Base-by-base conservation (phyloP, 1,284 basidiomycete genomes). In the Cyathus olla region DNA sequence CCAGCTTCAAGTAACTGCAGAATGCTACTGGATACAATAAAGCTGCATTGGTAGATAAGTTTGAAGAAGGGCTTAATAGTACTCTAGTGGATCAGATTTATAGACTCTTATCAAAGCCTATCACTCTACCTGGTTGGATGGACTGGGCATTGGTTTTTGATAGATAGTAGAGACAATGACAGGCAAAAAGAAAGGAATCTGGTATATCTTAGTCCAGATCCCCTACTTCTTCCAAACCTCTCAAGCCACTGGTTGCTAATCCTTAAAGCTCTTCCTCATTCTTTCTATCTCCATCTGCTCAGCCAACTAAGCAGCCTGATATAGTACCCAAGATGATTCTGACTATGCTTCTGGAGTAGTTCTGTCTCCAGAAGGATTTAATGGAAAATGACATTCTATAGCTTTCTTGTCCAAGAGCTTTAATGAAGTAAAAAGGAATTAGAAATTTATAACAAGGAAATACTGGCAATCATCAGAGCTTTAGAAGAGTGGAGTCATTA, bases 371-470 rank as follows among this genome's bases (percentile, higher is more conserved):
- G 19, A 63, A 40, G 62, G 78, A 53, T 15, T 44, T 0, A 67
- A 78, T 50, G 68, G 69, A 3, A n/a, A 40, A 60, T 4, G 72
- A 72, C 74, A 78, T 31, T 68, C 74, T 3, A 54, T 73, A 24
- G 69, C 68, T 15, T 78, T 67, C 61, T 44, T 71, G 1, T 80
- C 75, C 0, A 68, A 77, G 55, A 31, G 67, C 0, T 60, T 83
- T 15, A 68, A 67, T 27, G 59, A 64, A 37, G 57, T 66, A 6
- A 70, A 81, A 68, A 47, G 69, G 1, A 87, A 87, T 60, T 88
- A 86, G 68, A 80, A 22, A 81, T 83, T 37, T 78, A 84, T 64
- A 80, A 89, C 64, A 73, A 79, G 57, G 84, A 88, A 72, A 57
- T 88, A 19, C 42, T 86, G 1, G 80, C 80, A 0, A 79, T 86